Evolutionary conservation across 2,329 filamentous ascomycete species (phyloP).

Genomic region (Penicillium sp.): DNA sequence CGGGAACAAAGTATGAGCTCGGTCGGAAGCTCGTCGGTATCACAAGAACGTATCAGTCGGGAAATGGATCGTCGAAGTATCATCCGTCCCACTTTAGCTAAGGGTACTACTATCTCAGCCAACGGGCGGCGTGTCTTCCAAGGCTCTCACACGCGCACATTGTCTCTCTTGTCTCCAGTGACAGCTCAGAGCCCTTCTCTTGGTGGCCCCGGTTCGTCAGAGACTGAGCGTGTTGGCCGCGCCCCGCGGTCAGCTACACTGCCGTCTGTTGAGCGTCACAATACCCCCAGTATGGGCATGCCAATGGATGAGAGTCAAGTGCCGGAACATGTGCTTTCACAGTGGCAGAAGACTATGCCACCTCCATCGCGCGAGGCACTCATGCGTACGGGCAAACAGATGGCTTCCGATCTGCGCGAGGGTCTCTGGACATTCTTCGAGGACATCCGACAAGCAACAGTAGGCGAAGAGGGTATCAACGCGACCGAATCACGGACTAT

Average conservation of each 20-base stretch:
- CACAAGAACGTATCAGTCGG: slow-evolving; percentile 40
- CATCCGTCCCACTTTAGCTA: slow-evolving; percentile 51
- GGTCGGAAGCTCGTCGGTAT: slow-evolving; percentile 24
- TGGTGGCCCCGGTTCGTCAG: slow-evolving; percentile 16
- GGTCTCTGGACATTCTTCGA: slow-evolving; percentile 94
- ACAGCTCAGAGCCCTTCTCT: slow-evolving; percentile 16
- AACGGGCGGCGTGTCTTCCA: slow-evolving; percentile 65
- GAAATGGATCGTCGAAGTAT: slow-evolving; percentile 75
- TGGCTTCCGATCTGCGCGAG: slow-evolving; percentile 84
- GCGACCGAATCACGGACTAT: slow-evolving; percentile 47
- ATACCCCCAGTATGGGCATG: slow-evolving; percentile 18
- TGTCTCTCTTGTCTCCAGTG: slow-evolving; percentile 76
- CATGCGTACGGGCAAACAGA: slow-evolving; percentile 64
- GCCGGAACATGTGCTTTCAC: slow-evolving; percentile 37
- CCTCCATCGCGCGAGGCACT: slow-evolving; percentile 51
- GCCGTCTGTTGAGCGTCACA: slow-evolving; percentile 38
- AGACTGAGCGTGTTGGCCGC: slow-evolving; percentile 31
- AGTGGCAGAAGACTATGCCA: slow-evolving; percentile 44
- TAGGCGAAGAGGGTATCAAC: slow-evolving; percentile 83
- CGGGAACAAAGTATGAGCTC: slow-evolving; percentile 29
- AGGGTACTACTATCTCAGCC: slow-evolving; percentile 33
- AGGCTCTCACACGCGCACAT: slow-evolving; percentile 61
- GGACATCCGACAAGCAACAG: slow-evolving; percentile 90
- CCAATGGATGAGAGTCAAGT: slow-evolving; percentile 20
- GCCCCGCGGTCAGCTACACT: slow-evolving; percentile 42